Evolutionary conservation across 345 rosid species (phyloP), one percentile per base, ranked within the genome.

Genomic region (Reutealis trisperma): DNA sequence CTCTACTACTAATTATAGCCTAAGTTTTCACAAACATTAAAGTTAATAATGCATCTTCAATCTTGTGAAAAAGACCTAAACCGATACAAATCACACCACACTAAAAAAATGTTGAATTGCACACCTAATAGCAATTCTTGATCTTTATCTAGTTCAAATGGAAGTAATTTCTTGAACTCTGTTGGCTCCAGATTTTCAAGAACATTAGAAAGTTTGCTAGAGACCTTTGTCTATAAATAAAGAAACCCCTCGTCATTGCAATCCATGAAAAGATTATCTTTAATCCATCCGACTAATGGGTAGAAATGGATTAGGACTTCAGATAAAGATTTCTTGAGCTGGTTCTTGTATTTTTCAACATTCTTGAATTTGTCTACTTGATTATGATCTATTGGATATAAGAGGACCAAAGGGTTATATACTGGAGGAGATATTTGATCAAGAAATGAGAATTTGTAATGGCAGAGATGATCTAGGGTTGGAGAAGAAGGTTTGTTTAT

Each of bases 271-370:
- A 4, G 47, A 14, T 83, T 78, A 55, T 74, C 87, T 52, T 63
- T 47, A 72, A 89, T 72, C 47, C 80, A 75, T 6, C 91, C 94
- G 0, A 93, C 86, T 6, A 89, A 66, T n/a, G n/a, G n/a, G n/a
- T n/a, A n/a, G n/a, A n/a, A n/a, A n/a, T n/a, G n/a, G n/a, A n/a
- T n/a, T n/a, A 91, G 81, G 69, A 78, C 81, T 71, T 85, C 24
- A 1, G 93, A 85, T 13, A 88, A 55, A 64, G 88, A 91, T 49
- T 75, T 70, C 80, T 82, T 89, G 37, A 88, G 79, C 25, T 65
- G 45, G 67, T 59, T 32, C n/a, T n/a, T n/a, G n/a, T 13, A 34
- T 58, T 75, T 70, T 58, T 78, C 68, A 2, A 49, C 15, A 67
- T 30, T 68, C 65, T 71, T 30, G 37, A 27, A 7, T 32, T 44